Conservation (phyloP, 2,329 filamentous ascomycete species). For the Xylaria sp. region DNA sequence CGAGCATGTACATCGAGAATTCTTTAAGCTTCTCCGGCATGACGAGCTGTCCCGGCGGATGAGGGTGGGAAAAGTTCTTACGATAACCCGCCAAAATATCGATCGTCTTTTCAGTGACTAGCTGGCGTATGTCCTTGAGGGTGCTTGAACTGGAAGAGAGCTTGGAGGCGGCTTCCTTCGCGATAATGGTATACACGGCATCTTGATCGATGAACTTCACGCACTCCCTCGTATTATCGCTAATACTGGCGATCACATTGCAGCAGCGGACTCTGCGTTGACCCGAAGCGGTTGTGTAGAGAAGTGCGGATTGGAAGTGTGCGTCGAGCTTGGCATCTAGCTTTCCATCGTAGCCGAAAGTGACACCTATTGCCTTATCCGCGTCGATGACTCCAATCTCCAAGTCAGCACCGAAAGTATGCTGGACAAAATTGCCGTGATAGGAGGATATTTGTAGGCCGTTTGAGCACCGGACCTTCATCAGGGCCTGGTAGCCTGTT, state of each 20-base stretch:
- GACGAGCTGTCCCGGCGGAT: slow-evolving; percentile 90
- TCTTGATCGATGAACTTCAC: slow-evolving; percentile 98
- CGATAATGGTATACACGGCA: slow-evolving; percentile 84
- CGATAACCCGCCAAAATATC: slow-evolving; percentile 91
- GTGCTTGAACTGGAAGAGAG: slow-evolving; percentile 71
- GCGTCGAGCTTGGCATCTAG: slow-evolving; percentile 96
- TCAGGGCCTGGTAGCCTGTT: slow-evolving; percentile 92
- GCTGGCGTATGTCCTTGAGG: slow-evolving; percentile 84
- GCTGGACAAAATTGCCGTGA: slow-evolving; percentile 94
- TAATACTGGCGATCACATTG: slow-evolving; percentile 92
- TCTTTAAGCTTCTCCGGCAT: slow-evolving; percentile 96
- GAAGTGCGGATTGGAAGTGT: slow-evolving; percentile 92
- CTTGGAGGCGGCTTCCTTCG: slow-evolving; percentile 92
- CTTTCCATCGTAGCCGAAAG: slow-evolving; percentile 95
- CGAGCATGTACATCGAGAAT: slow-evolving; percentile 94
- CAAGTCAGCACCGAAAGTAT: slow-evolving; percentile 92
- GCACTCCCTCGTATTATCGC: slow-evolving; percentile 78
- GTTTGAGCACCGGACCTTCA: slow-evolving; percentile 98
- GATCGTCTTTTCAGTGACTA: slow-evolving; percentile 87
- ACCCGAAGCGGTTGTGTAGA: slow-evolving; percentile 91
- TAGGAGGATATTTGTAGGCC: slow-evolving; percentile 93
- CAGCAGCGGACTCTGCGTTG: slow-evolving; percentile 90
- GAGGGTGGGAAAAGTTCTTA: slow-evolving; percentile 85
- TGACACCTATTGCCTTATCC: slow-evolving; percentile 90
- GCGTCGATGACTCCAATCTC: slow-evolving; percentile 92